Evolutionary conservation across 768 basidiomycete species (phyloP), one percentile per base, ranked within the genome.

Genomic region (Daedalea quercina): DNA sequence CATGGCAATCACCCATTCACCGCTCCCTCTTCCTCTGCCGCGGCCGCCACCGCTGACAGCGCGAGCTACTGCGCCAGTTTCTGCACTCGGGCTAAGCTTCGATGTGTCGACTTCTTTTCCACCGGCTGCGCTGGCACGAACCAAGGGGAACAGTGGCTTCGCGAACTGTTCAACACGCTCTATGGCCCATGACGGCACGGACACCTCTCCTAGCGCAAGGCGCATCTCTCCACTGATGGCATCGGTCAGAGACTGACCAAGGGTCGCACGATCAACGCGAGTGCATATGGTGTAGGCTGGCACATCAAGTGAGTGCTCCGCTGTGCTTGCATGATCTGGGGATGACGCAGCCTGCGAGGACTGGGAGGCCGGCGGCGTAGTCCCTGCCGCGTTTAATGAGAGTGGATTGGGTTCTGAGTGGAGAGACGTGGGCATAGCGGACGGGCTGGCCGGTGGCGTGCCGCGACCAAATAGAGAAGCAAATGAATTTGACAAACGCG

Each of bases 401-500:
- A 44, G 4, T 1, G 54, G 46, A 6, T 41, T 9, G n/a, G 55
- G 28, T 20, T 64, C 63, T 12, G 57, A 49, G 13, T 54, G 54
- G 13, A 59, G 51, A 11, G 62, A 42, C 15, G 53, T 24, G 3
- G 57, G 48, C 1, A 54, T 31, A 7, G 56, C 50, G 3, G 58
- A 65, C 59, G 58, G 68, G 55, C 48, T 67, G 11, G 61, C 59
- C 25, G 66, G 66, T 9, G 69, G 62, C 22, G 61, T 62, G 37
- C 66, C 60, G 34, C 69, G 63, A 4, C 82, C 87, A 59, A 90
- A 91, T n/a, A 94, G 75, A 1, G 85, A 85, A 0, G 88, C 85
- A 59, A 94, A 93, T 0, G 90, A 84, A 60, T 86, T 87, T 24
- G 77, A 67, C 11, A 90, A 74, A 0, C 87, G 75, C 0, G 81